Percentiles rank a stretch among this genome's conserved stretches.
These are phyloP conservation scores for Pelargonium fulgidum DNA, from an alignment of 441 rosid genomes.

Conservation along the genomic window DNA sequence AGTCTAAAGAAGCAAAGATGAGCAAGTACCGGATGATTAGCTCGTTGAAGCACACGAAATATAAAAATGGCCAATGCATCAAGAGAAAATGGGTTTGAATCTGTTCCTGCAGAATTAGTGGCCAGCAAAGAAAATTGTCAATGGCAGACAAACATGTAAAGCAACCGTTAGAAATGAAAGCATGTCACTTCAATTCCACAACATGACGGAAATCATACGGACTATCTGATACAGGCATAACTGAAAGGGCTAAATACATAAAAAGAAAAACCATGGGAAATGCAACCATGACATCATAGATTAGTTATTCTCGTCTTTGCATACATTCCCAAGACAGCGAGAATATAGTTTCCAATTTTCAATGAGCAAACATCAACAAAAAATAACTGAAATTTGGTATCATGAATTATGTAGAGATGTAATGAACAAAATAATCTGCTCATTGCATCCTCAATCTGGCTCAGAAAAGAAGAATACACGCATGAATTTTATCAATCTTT, in stretches of 20 bases:
- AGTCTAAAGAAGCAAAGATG: slow-evolving; percentile 18
- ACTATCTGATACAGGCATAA: not conserved
- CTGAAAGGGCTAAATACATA: not conserved
- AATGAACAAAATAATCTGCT: too few relatives aligned
- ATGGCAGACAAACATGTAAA: not conserved
- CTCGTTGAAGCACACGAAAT: slow-evolving; percentile 84
- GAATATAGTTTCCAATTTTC: not conserved
- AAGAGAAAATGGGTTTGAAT: slow-evolving; percentile 79
- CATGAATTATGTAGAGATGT: too few relatives aligned
- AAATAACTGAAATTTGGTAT: too few relatives aligned
- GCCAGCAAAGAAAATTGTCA: not conserved
- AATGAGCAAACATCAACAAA: too few relatives aligned
- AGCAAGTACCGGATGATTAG: slow-evolving; percentile 69
- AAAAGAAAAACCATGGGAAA: too few relatives aligned
- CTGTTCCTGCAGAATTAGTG: slow-evolving; percentile 50
- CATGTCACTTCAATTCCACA: slow-evolving; percentile 6
- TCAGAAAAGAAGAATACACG: too few relatives aligned
- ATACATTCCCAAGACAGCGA: not conserved
- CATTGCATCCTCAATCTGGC: too few relatives aligned
- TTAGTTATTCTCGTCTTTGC: not conserved
- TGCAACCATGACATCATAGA: not conserved
- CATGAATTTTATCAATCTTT: not conserved
- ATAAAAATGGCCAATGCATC: slow-evolving; percentile 89
- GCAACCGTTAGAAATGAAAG: not conserved
- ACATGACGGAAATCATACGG: not conserved